These are phyloP conservation scores for Phytophthora meadii DNA, from an alignment of 352 stramenopile species.

Conservation along the genomic window DNA sequence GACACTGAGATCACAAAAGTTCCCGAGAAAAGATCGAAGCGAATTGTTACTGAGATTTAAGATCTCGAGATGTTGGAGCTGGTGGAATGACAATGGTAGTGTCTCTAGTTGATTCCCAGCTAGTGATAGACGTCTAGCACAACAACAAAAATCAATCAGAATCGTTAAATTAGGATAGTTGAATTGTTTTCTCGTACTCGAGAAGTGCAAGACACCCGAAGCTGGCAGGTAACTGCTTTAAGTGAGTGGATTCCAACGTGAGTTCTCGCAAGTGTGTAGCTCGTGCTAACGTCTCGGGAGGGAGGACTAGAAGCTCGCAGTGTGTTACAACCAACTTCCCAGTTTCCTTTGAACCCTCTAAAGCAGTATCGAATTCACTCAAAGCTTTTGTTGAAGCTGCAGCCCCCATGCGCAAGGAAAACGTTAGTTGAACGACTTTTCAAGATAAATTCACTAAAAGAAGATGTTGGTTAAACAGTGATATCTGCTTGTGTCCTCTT, in stretches of 20 bases:
- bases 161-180: too few relatives aligned
- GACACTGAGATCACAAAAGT: conserved; percentile 54
- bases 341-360: conserved; percentile 14
- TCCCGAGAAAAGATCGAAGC: conserved; percentile 51
- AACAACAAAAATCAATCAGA: not conserved
- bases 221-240: conserved; percentile 51
- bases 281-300: conserved; percentile 46
- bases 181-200: conserved; percentile 37
- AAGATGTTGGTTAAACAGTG: too few relatives aligned
- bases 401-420: conserved; percentile 29
- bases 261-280: conserved; percentile 56
- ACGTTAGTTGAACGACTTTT: too few relatives aligned
- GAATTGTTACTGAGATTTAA: conserved; percentile 59
- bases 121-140: conserved; percentile 51
- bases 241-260: conserved; percentile 36
- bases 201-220: conserved; percentile 60
- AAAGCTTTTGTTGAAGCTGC: conserved; percentile 47
- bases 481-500: too few relatives aligned
- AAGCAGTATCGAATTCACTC: conserved; percentile 47
- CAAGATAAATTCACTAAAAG: too few relatives aligned
- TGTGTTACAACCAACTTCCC: conserved; percentile 38
- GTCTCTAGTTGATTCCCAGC: conserved; percentile 59
- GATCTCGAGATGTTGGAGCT: conserved; percentile 41
- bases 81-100: conserved; percentile 62
- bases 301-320: conserved; percentile 54